A percentile compares a stretch with the other conserved stretches of the same genome.
phyloP scores from a whole-genome alignment of 2,329 filamentous ascomycete genomes.

The Colletotrichum sidae region DNA sequence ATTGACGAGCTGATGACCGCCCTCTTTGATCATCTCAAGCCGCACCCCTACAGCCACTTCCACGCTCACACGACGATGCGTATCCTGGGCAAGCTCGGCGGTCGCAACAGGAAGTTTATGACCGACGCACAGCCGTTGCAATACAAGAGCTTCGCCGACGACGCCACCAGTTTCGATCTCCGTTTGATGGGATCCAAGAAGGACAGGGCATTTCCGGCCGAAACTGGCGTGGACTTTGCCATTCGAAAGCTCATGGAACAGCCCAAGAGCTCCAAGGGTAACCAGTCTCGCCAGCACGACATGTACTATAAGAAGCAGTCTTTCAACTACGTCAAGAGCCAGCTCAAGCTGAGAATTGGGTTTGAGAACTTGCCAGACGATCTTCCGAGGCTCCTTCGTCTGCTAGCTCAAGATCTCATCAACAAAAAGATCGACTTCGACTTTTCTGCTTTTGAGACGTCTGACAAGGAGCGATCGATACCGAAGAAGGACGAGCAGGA shows the following conservation, averaged over 20 bases:
- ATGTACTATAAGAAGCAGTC: constrained; percentile 94
- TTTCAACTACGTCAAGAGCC: constrained; percentile 85
- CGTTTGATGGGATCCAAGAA: constrained; percentile 89
- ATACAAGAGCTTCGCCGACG: constrained; percentile 88
- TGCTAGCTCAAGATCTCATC: constrained; percentile 89
- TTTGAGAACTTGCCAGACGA: constrained; percentile 91
- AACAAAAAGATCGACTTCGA: constrained; percentile 78
- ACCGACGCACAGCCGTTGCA: constrained; percentile 87
- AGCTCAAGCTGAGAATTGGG: constrained; percentile 91
- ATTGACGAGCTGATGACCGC: constrained; percentile 99
- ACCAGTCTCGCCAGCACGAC: constrained; percentile 73
- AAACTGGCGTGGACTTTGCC: constrained; percentile 88
- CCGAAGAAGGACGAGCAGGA: constrained; percentile 90
- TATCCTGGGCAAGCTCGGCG: constrained; percentile 95
- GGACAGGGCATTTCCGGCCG: constrained; percentile 87
- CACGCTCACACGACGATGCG: constrained; percentile 98
- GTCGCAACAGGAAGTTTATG: constrained; percentile 94
- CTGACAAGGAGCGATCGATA: constrained; percentile 85
- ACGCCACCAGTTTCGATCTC: constrained; percentile 87
- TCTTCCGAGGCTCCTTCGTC: constrained; percentile 82
- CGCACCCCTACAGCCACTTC: constrained; percentile 95
- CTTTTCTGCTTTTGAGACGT: constrained; percentile 76
- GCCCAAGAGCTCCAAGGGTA: constrained; percentile 70
- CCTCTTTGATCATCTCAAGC: constrained; percentile 93
- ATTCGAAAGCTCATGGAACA: constrained; percentile 88